Evolutionary conservation across 768 basidiomycete species (phyloP).

Genomic region (Suillus fuscotomentosus): DNA sequence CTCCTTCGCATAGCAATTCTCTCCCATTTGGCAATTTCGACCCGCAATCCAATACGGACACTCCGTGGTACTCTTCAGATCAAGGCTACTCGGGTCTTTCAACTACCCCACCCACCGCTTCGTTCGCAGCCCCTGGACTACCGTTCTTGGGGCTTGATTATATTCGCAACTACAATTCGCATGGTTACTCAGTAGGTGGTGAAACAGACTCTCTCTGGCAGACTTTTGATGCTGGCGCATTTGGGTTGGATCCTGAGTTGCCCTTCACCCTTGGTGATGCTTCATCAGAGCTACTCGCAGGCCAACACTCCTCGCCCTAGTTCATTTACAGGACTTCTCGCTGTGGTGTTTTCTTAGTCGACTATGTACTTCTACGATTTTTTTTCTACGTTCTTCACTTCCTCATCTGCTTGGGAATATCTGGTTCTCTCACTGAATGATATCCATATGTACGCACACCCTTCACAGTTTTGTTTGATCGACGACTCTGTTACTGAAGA

Average conservation of each 20-base stretch:
- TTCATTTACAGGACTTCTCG: neutral
- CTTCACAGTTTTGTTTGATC: slow-evolving; percentile 7
- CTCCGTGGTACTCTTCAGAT: slow-evolving; percentile 37
- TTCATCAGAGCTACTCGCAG: slow-evolving; percentile 27
- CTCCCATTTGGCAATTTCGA: slow-evolving; percentile 46
- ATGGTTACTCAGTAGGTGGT: slow-evolving; percentile 29
- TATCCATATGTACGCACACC: slow-evolving; percentile 27
- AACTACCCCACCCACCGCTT: slow-evolving; percentile 58
- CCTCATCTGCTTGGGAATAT: neutral
- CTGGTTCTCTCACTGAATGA: slow-evolving; percentile 13
- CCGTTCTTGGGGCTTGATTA: slow-evolving; percentile 85
- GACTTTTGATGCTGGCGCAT: slow-evolving; percentile 70
- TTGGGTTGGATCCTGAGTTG: slow-evolving; percentile 75
- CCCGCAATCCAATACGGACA: slow-evolving; percentile 41
- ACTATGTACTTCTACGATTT: slow-evolving; percentile 13
- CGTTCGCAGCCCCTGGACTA: slow-evolving; percentile 70
- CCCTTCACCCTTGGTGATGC: slow-evolving; percentile 58
- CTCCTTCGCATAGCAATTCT: slow-evolving; percentile 32
- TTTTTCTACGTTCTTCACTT: slow-evolving; percentile 12
- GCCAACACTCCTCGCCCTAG: slow-evolving; percentile 25
- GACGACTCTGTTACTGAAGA: slow-evolving; percentile 12
- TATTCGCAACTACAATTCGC: slow-evolving; percentile 72
- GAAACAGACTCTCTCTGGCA: slow-evolving; percentile 49
- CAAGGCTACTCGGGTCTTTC: slow-evolving; percentile 45
- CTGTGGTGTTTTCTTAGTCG: slow-evolving; percentile 3